These are phyloP conservation scores for Penicillium angulare DNA, from an alignment of 495 filamentous ascomycete species.

Conservation along the genomic window DNA sequence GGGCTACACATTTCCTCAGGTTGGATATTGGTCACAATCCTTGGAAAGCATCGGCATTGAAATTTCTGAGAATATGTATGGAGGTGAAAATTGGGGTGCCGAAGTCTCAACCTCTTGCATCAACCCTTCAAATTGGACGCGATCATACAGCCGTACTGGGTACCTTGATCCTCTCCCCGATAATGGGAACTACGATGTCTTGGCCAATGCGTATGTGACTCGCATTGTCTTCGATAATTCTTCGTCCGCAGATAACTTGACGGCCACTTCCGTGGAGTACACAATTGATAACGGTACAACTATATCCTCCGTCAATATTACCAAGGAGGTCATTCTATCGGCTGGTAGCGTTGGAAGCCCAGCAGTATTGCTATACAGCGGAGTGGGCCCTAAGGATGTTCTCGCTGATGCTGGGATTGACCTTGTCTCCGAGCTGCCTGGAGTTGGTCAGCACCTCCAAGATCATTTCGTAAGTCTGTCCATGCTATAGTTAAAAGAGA, in stretches of 20 bases:
- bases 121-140: constrained; percentile 34
- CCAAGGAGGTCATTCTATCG: constrained; percentile 55
- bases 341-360: constrained; percentile 56
- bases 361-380: constrained; percentile 50
- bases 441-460: constrained; percentile 51
- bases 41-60: constrained; percentile 25
- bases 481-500: not conserved
- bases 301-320: constrained; percentile 31
- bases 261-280: constrained; percentile 31
- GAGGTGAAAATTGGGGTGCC: constrained; percentile 27
- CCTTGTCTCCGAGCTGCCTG: constrained; percentile 44
- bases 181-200: constrained; percentile 40
- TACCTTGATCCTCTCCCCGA: constrained; percentile 43
- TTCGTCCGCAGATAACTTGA: constrained; percentile 21
- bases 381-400: constrained; percentile 42
- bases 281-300: constrained; percentile 27
- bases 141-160: constrained; percentile 32
- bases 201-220: constrained; percentile 45
- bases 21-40: constrained; percentile 27
- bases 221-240: constrained; percentile 37
- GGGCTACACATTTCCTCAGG: constrained; percentile 32
- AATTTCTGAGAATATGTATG: constrained; percentile 29
- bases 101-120: constrained; percentile 34
- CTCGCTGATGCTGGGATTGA: constrained; percentile 36
- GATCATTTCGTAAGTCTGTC: constrained; percentile 39